A percentile compares a stretch with the other conserved stretches of the same genome.
Evolutionary conservation across 2,329 filamentous ascomycete species (phyloP).

Genomic region (Mycosphaerella sp.): DNA sequence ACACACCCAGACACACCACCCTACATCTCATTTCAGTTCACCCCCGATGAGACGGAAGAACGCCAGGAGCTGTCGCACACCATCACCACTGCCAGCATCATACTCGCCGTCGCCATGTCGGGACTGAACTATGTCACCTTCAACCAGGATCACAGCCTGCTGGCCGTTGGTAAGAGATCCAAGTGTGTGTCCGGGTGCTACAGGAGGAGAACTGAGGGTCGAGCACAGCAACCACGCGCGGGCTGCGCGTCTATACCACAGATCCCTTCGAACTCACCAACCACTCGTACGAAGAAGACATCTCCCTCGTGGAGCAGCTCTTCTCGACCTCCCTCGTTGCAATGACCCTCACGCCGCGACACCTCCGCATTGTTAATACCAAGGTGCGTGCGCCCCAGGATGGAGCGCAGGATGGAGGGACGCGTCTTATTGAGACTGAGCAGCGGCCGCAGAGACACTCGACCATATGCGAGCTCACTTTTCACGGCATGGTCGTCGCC

Average conservation of each 20-base stretch:
- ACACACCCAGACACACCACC: no score
- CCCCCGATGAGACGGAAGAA: neutral
- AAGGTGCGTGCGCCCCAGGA: constrained; percentile 55
- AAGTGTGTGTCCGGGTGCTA: neutral
- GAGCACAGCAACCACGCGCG: constrained; percentile 71
- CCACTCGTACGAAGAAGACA: constrained; percentile 82
- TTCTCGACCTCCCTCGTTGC: constrained; percentile 97
- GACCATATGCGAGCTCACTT: constrained; percentile 97
- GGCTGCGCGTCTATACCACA: constrained; percentile 94
- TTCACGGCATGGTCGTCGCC: constrained; percentile 90
- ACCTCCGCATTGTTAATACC: constrained; percentile 94
- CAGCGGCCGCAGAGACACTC: constrained; percentile 54
- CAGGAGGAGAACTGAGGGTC: constrained; percentile 10
- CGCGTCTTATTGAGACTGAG: constrained; percentile 17
- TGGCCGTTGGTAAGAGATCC: constrained; percentile 71
- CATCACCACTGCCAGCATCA: neutral
- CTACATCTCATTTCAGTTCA: no score
- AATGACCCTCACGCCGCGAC: constrained; percentile 81
- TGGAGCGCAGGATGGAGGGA: constrained; percentile 9
- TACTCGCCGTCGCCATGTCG: constrained; percentile 23
- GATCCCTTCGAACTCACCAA: constrained; percentile 95
- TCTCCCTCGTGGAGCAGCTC: constrained; percentile 95
- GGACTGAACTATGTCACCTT: constrained; percentile 95
- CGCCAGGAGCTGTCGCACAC: neutral
- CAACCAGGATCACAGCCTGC: constrained; percentile 96